A percentile compares a stretch with the other conserved stretches of the same genome.
Conservation (phyloP, 139 green algal species). For the Chlorella sp. region DNA sequence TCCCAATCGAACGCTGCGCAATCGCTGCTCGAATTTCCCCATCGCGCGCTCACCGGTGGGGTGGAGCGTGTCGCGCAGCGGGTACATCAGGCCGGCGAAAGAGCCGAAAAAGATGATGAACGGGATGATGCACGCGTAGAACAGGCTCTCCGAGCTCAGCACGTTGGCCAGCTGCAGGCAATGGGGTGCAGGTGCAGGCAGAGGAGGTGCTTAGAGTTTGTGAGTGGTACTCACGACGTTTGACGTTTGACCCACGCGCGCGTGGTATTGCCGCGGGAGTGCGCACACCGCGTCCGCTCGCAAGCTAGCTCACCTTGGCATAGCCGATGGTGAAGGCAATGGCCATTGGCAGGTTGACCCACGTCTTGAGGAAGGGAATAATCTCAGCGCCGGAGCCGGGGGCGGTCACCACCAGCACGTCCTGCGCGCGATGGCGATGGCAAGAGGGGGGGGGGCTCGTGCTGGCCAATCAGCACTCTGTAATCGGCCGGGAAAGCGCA, state of each 20-base stretch:
- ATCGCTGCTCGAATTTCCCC: too few species aligned
- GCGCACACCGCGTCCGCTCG: slow-evolving; percentile 89
- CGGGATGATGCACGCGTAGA: slow-evolving; percentile 98
- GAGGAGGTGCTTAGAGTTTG: background rate
- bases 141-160: slow-evolving; percentile 81
- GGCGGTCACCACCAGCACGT: slow-evolving; percentile 97
- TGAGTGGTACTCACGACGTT: background rate
- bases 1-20: too few species aligned
- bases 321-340: slow-evolving; percentile 95
- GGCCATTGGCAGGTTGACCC: slow-evolving; percentile 92
- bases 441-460: background rate
- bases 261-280: background rate
- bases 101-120: slow-evolving; percentile 97
- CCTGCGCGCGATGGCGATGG: slow-evolving; percentile 37
- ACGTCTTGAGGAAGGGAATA: slow-evolving; percentile 99
- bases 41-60: slow-evolving; percentile 64
- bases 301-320: slow-evolving; percentile 56
- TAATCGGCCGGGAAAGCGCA: too few species aligned
- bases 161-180: slow-evolving; percentile 91
- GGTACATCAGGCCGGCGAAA: slow-evolving; percentile 97
- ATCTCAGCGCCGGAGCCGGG: slow-evolving; percentile 93
- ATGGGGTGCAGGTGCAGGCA: too few species aligned
- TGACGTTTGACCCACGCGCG: background rate
- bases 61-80: slow-evolving; percentile 83
- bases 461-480: too few species aligned